Evolutionary conservation across 768 basidiomycete species (phyloP), one percentile per base, ranked within the genome.

Genomic region (Lactarius quietus): DNA sequence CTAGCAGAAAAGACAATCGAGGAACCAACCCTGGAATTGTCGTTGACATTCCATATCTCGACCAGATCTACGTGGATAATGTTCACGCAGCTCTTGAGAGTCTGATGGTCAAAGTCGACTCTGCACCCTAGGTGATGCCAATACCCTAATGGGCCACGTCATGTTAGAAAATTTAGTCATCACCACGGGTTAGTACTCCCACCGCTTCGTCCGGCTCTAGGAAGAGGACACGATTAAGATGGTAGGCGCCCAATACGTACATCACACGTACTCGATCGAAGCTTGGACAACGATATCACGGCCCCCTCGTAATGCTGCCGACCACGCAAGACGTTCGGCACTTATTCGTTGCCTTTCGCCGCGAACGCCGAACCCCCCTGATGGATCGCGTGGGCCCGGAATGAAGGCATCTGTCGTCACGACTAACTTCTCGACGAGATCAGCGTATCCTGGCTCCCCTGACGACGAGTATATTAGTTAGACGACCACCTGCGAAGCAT

Each of bases 51-150:
- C n/a, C n/a, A n/a, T n/a, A n/a, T n/a, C n/a, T n/a, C n/a, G n/a
- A n/a, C n/a, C n/a, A n/a, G n/a, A n/a, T n/a, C n/a, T n/a, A n/a
- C n/a, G n/a, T n/a, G n/a, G n/a, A n/a, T n/a, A n/a, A n/a, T 35
- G 31, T 52, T 14, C 20, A 58, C 31, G 29, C 63, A 64, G n/a
- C n/a, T 26, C 29, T 58, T 52, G 6, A 64, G 38, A 9, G 28
- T 3, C 23, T 39, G 57, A 23, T 33, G 48, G 15, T 17, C 48
- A 17, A 64, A 64, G n/a, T 58, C 35, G 6, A 6, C 18, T 20
- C 48, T 59, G 12, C 57, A 64, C 48, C 57, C 29, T 17, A 64
- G 51, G 29, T 12, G 36, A 43, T 35, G 51, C 63, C 63, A 64
- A 26, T 58, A 59, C 26, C 53, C 63, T 64, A 48, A 9, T 3